Evolutionary conservation across 176 grass and related monocot species (phyloP).

Genomic region (Lolium multiflorum): DNA sequence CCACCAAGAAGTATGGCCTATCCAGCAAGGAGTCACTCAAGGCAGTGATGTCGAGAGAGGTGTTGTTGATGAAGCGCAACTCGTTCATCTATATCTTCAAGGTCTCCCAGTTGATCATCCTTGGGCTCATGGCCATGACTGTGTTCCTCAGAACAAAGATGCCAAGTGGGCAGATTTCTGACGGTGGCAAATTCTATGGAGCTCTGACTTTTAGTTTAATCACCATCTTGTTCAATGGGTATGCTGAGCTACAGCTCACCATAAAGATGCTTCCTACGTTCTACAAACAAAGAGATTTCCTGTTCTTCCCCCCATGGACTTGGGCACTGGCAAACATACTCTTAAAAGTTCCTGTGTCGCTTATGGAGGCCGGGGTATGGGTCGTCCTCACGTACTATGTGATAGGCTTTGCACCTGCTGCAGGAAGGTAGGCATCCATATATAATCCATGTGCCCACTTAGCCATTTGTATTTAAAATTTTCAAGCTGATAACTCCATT

Average conservation of each 20-base stretch:
- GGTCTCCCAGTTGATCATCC: too few relatives aligned
- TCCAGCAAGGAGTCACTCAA: too few relatives aligned
- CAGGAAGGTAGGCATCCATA: constrained; percentile 43
- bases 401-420: constrained; percentile 45
- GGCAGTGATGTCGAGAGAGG: too few relatives aligned
- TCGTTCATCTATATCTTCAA: too few relatives aligned
- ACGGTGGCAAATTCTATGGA: constrained; percentile 50
- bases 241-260: constrained; percentile 54
- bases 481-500: not conserved
- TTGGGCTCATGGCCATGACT: too few relatives aligned
- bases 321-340: constrained; percentile 52
- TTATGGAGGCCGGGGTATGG: constrained; percentile 47
- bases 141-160: constrained; percentile 39
- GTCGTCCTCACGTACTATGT: too few relatives aligned
- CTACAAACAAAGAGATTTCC: constrained; percentile 68
- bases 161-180: constrained; percentile 41
- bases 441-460: constrained; percentile 3
- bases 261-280: constrained; percentile 9
- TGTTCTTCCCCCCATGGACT: constrained; percentile 67
- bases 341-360: constrained; percentile 60
- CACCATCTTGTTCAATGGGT: constrained; percentile 60
- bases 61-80: too few relatives aligned
- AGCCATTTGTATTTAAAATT: not conserved
- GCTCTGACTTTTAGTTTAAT: constrained; percentile 52
- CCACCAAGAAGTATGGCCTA: too few relatives aligned